Evolutionary conservation across 495 filamentous ascomycete species (phyloP).

Genomic region (Xylaria castorea): DNA sequence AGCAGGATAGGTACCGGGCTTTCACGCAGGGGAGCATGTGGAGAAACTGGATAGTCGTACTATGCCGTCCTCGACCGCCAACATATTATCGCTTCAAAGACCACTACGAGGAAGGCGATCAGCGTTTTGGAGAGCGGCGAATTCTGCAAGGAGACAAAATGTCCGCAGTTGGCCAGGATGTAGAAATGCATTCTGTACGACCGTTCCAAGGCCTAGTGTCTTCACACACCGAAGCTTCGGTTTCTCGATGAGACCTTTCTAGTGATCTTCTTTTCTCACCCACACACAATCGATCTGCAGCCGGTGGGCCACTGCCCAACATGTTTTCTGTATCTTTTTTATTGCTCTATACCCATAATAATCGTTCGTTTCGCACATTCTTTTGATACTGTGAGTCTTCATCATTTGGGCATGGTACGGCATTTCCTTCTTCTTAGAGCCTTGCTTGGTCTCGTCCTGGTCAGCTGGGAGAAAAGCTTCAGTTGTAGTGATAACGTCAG

Average conservation of each 20-base stretch:
- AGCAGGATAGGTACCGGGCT: constrained; percentile 87
- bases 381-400: constrained; percentile 3
- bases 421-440: not conserved
- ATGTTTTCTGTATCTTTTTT: constrained; percentile 11
- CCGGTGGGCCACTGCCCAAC: not conserved
- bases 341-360: constrained; percentile 30
- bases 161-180: constrained; percentile 33
- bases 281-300: constrained; percentile 10
- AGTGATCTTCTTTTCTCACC: not conserved
- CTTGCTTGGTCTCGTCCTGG: constrained; percentile 1
- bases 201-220: constrained; percentile 44
- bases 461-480: constrained; percentile 2
- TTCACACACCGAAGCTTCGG: constrained; percentile 1
- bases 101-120: constrained; percentile 79
- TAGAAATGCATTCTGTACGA: constrained; percentile 56
- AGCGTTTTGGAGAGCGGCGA: constrained; percentile 66
- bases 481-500: not conserved
- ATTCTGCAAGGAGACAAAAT: constrained; percentile 25
- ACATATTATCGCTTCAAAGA: constrained; percentile 90
- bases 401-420: constrained; percentile 7
- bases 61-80: constrained; percentile 83
- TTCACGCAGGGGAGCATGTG: constrained; percentile 80
- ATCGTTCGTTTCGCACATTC: constrained; percentile 22
- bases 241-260: not conserved
- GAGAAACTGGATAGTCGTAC: constrained; percentile 81